Evolutionary conservation across 2,329 filamentous ascomycete species (phyloP).

Genomic region (Microsporum audouinii): DNA sequence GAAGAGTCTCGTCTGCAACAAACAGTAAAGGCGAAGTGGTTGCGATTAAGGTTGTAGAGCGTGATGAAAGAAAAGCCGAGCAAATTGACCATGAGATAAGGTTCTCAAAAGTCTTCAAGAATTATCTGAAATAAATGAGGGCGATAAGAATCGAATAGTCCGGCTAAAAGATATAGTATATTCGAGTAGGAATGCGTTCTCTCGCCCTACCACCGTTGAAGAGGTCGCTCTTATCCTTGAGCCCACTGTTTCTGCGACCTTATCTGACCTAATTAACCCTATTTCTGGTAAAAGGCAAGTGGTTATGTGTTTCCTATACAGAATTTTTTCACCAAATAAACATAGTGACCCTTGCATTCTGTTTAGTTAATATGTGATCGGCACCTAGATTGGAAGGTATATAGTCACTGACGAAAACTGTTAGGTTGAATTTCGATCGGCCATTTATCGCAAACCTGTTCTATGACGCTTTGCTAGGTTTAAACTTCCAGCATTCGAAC

Average conservation of each 20-base stretch:
- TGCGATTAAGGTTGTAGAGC: not conserved
- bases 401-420: not conserved
- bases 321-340: not conserved
- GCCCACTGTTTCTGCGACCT: not conserved
- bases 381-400: too few species aligned
- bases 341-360: not conserved
- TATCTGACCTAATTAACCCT: not conserved
- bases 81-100: not conserved
- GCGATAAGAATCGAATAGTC: not conserved
- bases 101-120: not conserved
- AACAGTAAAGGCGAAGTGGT: constrained; percentile 1
- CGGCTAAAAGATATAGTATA: not conserved
- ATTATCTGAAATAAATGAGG: not conserved
- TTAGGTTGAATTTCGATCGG: not conserved
- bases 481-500: not conserved
- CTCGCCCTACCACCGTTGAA: not conserved
- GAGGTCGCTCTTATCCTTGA: not conserved
- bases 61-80: not conserved
- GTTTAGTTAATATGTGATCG: too few species aligned
- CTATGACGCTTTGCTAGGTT: not conserved
- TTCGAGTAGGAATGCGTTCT: not conserved
- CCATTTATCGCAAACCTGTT: not conserved
- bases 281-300: not conserved
- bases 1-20: not conserved
- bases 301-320: not conserved